phyloP scores from a whole-genome alignment of 768 basidiomycete species.

The Thelephora aurantiotincta region DNA sequence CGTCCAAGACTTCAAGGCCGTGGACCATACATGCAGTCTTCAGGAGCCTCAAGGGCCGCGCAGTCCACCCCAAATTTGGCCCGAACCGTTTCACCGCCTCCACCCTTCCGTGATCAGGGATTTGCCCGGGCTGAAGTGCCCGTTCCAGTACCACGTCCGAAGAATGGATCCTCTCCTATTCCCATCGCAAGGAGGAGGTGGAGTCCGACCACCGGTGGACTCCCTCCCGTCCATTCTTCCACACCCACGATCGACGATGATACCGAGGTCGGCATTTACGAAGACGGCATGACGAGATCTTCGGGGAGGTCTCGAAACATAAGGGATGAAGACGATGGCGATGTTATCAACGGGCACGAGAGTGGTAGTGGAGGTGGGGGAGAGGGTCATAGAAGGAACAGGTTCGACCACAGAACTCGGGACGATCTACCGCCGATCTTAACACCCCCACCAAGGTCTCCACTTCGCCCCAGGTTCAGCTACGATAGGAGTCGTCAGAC shows the following conservation, averaged over 20 bases:
- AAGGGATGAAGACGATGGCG: constrained; percentile 18
- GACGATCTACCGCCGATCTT: constrained; percentile 26
- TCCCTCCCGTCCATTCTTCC: not conserved
- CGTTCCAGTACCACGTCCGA: too few relatives aligned
- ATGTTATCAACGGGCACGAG: constrained; percentile 6
- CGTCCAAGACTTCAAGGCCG: constrained; percentile 31
- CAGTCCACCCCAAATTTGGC: constrained; percentile 51
- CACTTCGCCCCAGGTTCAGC: constrained; percentile 28
- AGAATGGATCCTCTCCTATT: constrained; percentile 12
- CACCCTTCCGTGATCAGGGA: constrained; percentile 1
- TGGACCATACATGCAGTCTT: constrained; percentile 13
- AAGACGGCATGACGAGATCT: constrained; percentile 1
- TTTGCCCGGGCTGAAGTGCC: too few relatives aligned
- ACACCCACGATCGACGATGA: not conserved
- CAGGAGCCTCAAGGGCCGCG: constrained; percentile 28
- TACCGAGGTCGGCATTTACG: constrained; percentile 4
- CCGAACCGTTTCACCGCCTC: constrained; percentile 20
- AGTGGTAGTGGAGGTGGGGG: not conserved
- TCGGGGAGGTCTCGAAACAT: constrained; percentile 10
- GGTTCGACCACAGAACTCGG: constrained; percentile 9
- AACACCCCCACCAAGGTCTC: constrained; percentile 34
- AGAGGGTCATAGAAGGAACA: constrained; percentile 9
- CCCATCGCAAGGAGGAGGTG: constrained; percentile 30
- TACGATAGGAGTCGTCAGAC: constrained; percentile 13
- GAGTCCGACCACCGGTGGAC: constrained; percentile 25